phyloP scores from a whole-genome alignment of 257 asterid species.

The Solanum tarijense region DNA sequence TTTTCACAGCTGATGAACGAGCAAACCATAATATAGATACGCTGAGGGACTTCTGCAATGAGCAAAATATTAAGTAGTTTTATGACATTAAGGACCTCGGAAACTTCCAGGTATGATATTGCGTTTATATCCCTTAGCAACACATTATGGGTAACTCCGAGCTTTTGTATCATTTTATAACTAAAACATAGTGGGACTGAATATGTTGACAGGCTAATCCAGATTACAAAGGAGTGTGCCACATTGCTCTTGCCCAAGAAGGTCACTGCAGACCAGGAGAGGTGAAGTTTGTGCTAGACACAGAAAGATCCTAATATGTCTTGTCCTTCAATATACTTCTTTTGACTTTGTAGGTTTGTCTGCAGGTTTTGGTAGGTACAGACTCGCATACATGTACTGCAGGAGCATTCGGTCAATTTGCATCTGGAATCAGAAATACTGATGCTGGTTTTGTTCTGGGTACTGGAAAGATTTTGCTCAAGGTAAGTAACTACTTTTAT shows the following conservation, averaged over 20 bases:
- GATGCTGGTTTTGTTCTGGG: slow-evolving; percentile 96
- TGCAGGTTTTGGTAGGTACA: slow-evolving; percentile 72
- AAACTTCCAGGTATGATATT: slow-evolving; percentile 54
- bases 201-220: slow-evolving; percentile 58
- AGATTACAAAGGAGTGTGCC: slow-evolving; percentile 98
- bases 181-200: not conserved
- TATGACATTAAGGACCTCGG: slow-evolving; percentile 88
- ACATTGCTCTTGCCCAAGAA: slow-evolving; percentile 95
- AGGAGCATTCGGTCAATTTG: slow-evolving; percentile 97
- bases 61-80: slow-evolving; percentile 77
- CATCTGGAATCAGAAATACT: slow-evolving; percentile 92
- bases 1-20: slow-evolving; percentile 85
- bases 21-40: slow-evolving; percentile 89
- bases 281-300: slow-evolving; percentile 23
- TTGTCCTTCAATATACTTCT: not conserved
- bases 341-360: not conserved
- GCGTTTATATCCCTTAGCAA: not conserved
- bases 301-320: not conserved
- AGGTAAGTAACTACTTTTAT: slow-evolving; percentile 30
- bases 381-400: slow-evolving; percentile 97
- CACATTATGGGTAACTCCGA: not conserved
- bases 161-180: not conserved
- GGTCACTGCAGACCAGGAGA: slow-evolving; percentile 99
- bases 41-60: slow-evolving; percentile 77
- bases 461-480: slow-evolving; percentile 90